A percentile compares a stretch with the other conserved stretches of the same genome.
These are phyloP conservation scores for Climacium dendroides DNA, from an alignment of 225 moss, liverwort and hornwort genomes.

Conservation along the genomic window DNA sequence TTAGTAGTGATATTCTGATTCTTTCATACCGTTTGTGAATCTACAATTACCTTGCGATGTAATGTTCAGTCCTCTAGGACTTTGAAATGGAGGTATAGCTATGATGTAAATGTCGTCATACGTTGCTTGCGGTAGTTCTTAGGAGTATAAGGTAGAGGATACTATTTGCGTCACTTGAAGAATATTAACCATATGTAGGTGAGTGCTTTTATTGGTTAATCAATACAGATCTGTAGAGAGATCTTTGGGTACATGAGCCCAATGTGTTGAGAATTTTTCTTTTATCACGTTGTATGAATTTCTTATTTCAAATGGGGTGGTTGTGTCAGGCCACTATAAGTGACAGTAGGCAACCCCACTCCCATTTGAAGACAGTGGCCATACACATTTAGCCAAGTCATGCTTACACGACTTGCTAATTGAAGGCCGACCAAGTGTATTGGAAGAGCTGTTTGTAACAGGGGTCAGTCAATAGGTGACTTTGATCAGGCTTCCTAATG, in stretches of 20 bases:
- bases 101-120: neutral
- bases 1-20: neutral
- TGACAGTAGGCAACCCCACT: neutral
- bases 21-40: neutral
- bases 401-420: neutral
- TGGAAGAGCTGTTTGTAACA: neutral
- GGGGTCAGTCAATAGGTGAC: neutral
- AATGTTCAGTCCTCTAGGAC: neutral
- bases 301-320: neutral
- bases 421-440: neutral
- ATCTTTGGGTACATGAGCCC: neutral
- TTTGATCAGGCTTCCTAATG: neutral
- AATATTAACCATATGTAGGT: neutral
- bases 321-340: neutral
- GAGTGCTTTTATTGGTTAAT: neutral
- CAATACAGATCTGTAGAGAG: neutral
- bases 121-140: neutral
- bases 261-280: neutral
- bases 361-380: neutral
- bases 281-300: neutral
- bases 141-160: neutral
- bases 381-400: neutral
- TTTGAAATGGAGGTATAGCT: neutral
- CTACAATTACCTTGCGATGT: neutral
- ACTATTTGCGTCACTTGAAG: neutral